Percentiles rank a stretch among this genome's conserved stretches.
These are phyloP conservation scores for Amauroascus verrucosus DNA, from an alignment of 2,329 filamentous ascomycete species.

Conservation along the genomic window DNA sequence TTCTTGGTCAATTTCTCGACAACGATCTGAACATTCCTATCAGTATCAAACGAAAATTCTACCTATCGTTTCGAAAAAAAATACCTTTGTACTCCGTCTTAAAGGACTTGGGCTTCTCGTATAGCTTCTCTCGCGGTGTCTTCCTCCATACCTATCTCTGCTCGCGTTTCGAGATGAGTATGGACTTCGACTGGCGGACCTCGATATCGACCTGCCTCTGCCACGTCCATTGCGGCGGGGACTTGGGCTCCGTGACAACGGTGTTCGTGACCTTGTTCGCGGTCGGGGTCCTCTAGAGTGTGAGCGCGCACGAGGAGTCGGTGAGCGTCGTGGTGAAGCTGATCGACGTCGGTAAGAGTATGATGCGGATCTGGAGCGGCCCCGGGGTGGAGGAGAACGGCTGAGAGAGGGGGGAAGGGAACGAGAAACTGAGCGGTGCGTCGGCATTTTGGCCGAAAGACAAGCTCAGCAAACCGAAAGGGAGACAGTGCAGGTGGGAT, in stretches of 20 bases:
- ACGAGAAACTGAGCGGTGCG: background rate
- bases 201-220: constrained; percentile 13
- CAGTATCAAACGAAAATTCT: background rate
- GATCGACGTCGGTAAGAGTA: constrained; percentile 12
- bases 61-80: background rate
- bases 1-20: constrained; percentile 95
- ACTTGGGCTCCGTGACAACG: constrained; percentile 6
- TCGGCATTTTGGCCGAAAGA: constrained; percentile 6
- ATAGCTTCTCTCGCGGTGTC: constrained; percentile 33
- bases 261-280: constrained; percentile 3
- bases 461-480: background rate
- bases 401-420: constrained; percentile 5
- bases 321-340: constrained; percentile 23
- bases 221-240: constrained; percentile 20
- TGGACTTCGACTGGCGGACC: constrained; percentile 11
- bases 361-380: constrained; percentile 7
- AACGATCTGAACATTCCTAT: constrained; percentile 56
- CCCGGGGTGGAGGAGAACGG: constrained; percentile 5
- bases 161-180: constrained; percentile 28
- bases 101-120: constrained; percentile 25
- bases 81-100: constrained; percentile 30
- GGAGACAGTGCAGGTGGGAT: too few relatives aligned
- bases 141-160: constrained; percentile 32
- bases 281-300: constrained; percentile 14
- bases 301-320: constrained; percentile 19